Percentiles rank a stretch among this genome's conserved stretches.
phyloP scores from a whole-genome alignment of 1,284 basidiomycete genomes.

The Austroboletus novae-zelandiae region DNA sequence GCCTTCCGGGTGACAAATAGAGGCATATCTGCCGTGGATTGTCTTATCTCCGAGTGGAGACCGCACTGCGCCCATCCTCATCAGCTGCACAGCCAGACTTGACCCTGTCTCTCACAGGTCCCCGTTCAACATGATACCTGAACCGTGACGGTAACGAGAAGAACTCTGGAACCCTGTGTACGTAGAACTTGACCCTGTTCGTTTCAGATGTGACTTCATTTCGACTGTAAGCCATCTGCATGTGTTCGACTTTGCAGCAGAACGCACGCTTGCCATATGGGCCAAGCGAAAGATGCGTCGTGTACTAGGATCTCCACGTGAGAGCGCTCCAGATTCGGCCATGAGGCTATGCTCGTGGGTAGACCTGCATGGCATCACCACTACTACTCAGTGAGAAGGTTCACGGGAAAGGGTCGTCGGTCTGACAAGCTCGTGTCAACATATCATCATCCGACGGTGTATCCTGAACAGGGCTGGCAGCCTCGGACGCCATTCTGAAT shows the following conservation, averaged over 20 bases:
- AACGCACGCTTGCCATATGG: background rate
- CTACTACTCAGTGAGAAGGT: background rate
- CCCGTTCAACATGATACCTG: background rate
- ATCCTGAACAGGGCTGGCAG: too few species aligned
- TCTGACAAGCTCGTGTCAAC: too few species aligned
- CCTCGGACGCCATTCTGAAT: too few species aligned
- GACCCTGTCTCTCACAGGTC: background rate
- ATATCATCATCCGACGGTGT: too few species aligned
- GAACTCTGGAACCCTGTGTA: too few species aligned
- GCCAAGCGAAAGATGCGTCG: background rate
- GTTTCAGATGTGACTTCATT: too few species aligned
- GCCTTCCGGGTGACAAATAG: background rate
- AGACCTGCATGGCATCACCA: background rate
- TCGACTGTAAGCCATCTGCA: too few species aligned
- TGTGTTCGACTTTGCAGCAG: background rate
- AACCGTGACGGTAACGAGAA: too few species aligned
- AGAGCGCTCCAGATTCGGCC: background rate
- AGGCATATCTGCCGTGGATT: conserved; percentile 12
- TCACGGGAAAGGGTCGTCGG: background rate
- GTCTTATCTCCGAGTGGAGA: background rate
- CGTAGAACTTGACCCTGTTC: too few species aligned
- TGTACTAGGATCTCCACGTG: background rate
- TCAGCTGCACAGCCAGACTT: background rate
- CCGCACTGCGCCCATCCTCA: conserved; percentile 1
- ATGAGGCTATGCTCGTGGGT: background rate